Evolutionary conservation across 2,329 filamentous ascomycete genomes (phyloP), one percentile per base, ranked within the genome.

Genomic region (Verticillium nubilum): DNA sequence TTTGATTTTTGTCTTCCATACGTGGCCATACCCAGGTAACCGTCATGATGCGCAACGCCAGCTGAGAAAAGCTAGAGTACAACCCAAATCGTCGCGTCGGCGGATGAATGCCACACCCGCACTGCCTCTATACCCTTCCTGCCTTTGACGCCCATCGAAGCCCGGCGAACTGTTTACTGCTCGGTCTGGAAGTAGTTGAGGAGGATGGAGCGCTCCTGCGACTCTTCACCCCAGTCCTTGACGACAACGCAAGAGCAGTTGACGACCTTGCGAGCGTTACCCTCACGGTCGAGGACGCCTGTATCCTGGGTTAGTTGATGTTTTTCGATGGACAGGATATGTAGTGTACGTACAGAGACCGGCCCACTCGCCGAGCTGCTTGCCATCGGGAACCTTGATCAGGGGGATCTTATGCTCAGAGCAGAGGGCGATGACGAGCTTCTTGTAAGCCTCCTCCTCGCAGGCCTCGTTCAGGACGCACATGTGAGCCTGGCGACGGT

Each of bases 391-490:
- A 67, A 99, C 95, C 91, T 99, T 98, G 88, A 99, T 99, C 73
- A 99, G 85, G 68, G 95, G 95, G 74, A 99, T 99, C 89, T 97
- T 97, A 86, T 99, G 95, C 88, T 99, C 95, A 67, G 90, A 91
- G 91, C 95, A 99, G 64, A 99, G 90, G 65, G 95, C 95, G 71
- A 98, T 91, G 73, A 99, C 94, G 69, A 99, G 88, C 90, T 99
- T 99, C 92, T 99, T 99, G 88, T 99, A 99, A 70, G 95, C 94
- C 83, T 99, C 95, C 88, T 99, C 95, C 86, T 99, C 95, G 86
- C 95, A 99, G 70, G 90, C 89, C 88, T 99, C 95, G 88, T 99
- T 99, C 73, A 99, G 89, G 70, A 99, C 95, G 80, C 95, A 99
- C 93, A 99, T 98, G 86, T 99, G 95, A 63, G 95, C 95, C 85